Conservation (phyloP, 164 flowering plant genomes). For the Stephania yunnanensis region DNA sequence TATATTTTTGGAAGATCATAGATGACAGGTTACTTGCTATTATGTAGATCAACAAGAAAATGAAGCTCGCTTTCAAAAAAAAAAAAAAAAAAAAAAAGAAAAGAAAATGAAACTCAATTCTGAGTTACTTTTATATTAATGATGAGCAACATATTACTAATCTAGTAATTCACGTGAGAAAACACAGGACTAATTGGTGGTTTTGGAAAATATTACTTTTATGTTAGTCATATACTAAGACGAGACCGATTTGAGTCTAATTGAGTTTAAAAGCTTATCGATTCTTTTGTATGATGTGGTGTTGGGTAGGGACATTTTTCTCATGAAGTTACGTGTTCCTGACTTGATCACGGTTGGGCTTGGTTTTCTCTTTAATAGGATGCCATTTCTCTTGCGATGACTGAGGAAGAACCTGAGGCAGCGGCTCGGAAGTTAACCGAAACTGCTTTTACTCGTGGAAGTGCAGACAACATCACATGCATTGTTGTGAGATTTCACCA, state of each 20-base stretch:
- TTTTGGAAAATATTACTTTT: too few relatives aligned
- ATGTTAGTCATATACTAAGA: background rate
- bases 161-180: background rate
- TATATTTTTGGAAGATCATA: background rate
- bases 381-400: conserved; percentile 70
- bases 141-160: background rate
- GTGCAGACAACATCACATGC: conserved; percentile 97
- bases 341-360: background rate
- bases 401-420: conserved; percentile 73
- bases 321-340: background rate
- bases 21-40: background rate
- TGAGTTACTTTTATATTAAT: background rate
- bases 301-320: background rate
- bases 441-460: conserved; percentile 82
- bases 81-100: too few relatives aligned
- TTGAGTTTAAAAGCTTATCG: background rate
- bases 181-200: background rate
- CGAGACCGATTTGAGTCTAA: too few relatives aligned
- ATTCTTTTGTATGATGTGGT: background rate
- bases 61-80: background rate
- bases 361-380: conserved; percentile 41
- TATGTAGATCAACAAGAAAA: background rate
- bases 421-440: conserved; percentile 86
- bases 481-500: conserved; percentile 85
- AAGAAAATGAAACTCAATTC: background rate